Conservation (phyloP, 805 yeast species). For the Metschnikowia drakensbergensis region DNA sequence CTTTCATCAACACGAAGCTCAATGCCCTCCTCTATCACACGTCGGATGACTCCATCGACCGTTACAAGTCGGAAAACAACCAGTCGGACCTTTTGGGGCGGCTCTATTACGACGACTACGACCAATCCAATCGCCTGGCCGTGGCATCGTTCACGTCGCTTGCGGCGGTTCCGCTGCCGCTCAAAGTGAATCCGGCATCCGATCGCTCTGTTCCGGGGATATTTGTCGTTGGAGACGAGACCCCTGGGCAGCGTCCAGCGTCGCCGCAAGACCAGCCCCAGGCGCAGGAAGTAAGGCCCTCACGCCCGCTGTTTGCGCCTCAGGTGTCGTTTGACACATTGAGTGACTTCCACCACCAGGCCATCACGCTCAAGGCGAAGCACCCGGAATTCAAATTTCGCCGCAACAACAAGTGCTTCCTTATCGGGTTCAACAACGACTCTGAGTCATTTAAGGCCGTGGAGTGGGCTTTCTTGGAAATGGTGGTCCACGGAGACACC, state of each 20-base stretch:
- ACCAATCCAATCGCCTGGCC: constrained; percentile 25
- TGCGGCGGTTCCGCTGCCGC: constrained; percentile 5
- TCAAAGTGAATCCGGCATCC: constrained; percentile 5
- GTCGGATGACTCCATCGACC: constrained; percentile 35
- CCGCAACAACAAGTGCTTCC: constrained; percentile 41
- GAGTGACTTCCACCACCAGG: constrained; percentile 28
- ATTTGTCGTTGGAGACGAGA: not conserved
- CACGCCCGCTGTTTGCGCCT: constrained; percentile 27
- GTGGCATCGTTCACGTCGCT: constrained; percentile 16
- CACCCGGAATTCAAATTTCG: constrained; percentile 43
- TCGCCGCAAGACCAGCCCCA: not conserved
- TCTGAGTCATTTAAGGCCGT: constrained; percentile 37
- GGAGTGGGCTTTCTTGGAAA: constrained; percentile 43
- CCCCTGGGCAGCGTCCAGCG: not conserved
- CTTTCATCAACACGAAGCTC: constrained; percentile 34
- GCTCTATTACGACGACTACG: constrained; percentile 42
- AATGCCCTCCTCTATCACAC: constrained; percentile 40
- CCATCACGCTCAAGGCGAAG: constrained; percentile 38
- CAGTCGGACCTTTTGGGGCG: constrained; percentile 40
- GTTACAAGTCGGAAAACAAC: constrained; percentile 35
- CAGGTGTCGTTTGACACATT: constrained; percentile 43
- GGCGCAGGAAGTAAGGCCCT: not conserved
- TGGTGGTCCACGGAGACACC: constrained; percentile 43
- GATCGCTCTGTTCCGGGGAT: too few species aligned
- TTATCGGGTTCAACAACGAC: constrained; percentile 39